Evolutionary conservation across 768 basidiomycete species (phyloP).

Genomic region (Pleurotus citrinopileatus): DNA sequence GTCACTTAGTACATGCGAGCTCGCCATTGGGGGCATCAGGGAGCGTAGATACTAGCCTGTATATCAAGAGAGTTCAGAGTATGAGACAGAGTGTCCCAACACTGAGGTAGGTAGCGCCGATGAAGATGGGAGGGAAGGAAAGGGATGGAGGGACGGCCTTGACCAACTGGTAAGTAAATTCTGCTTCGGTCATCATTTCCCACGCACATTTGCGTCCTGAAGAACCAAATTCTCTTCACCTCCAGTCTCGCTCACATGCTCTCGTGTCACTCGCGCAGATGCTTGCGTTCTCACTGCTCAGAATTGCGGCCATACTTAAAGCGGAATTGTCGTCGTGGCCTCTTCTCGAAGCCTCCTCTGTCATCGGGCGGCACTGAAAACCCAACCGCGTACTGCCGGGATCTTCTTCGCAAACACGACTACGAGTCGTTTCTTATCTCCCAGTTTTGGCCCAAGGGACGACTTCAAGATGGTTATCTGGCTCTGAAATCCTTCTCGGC

Average conservation of each 20-base stretch:
- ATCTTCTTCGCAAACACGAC: constrained; percentile 75
- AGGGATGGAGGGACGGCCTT: background rate
- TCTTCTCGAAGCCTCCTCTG: too few species aligned
- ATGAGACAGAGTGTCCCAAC: too few species aligned
- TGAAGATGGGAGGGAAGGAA: too few species aligned
- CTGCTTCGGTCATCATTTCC: background rate
- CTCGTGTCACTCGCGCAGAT: background rate
- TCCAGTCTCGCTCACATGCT: too few species aligned
- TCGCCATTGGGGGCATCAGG: too few species aligned
- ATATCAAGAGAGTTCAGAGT: too few species aligned
- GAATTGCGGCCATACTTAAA: background rate
- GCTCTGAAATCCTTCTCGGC: constrained; percentile 85
- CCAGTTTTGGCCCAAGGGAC: constrained; percentile 62
- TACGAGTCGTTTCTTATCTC: constrained; percentile 75
- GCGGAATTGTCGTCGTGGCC: background rate
- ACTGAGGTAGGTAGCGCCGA: too few species aligned
- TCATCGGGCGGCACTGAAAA: constrained; percentile 28
- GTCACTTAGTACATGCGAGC: too few species aligned
- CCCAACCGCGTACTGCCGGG: constrained; percentile 63
- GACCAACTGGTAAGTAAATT: background rate
- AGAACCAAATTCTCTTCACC: too few species aligned
- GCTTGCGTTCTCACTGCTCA: background rate
- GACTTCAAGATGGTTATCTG: constrained; percentile 64
- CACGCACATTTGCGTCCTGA: background rate
- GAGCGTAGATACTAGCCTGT: too few species aligned